A percentile compares a stretch with the other conserved stretches of the same genome.
phyloP scores from a whole-genome alignment of 305 asterid genomes.

The Fraxinus dipetala region DNA sequence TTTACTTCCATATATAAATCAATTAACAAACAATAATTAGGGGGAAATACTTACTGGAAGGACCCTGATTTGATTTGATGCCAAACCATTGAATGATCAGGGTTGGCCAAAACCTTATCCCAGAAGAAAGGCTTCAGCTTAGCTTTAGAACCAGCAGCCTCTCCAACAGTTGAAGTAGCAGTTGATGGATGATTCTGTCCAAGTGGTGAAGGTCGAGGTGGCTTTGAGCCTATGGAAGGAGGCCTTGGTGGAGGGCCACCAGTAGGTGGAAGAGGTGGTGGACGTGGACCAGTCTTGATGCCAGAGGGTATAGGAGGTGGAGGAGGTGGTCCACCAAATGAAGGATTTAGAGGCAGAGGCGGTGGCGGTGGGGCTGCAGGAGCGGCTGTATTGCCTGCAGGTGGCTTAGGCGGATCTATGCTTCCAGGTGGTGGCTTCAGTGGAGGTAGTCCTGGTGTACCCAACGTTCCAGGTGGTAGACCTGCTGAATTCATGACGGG shows the following conservation, averaged over 20 bases:
- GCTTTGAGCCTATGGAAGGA: constrained; percentile 52
- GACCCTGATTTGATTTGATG: constrained; percentile 96
- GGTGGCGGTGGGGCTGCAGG: constrained; percentile 35
- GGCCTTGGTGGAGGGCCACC: constrained; percentile 66
- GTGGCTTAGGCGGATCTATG: constrained; percentile 28
- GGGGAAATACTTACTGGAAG: constrained; percentile 72
- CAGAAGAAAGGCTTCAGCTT: constrained; percentile 98
- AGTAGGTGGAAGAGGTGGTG: constrained; percentile 48
- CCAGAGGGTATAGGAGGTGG: constrained; percentile 36
- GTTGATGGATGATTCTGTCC: constrained; percentile 47
- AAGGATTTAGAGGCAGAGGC: constrained; percentile 23
- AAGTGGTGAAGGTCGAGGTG: constrained; percentile 46
- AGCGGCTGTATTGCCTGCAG: constrained; percentile 13
- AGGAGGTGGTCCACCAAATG: constrained; percentile 48
- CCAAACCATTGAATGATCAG: constrained; percentile 98
- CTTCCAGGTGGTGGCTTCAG: constrained; percentile 83
- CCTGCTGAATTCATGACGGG: constrained; percentile 16
- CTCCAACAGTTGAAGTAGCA: constrained; percentile 41
- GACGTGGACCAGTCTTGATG: constrained; percentile 34
- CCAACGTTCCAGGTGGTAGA: constrained; percentile 36
- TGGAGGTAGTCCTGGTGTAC: constrained; percentile 45
- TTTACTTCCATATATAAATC: neutral
- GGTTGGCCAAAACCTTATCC: constrained; percentile 95
- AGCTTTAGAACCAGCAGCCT: constrained; percentile 55
- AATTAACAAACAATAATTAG: constrained; percentile 13